phyloP scores from a whole-genome alignment of 768 basidiomycete species.

The Tylopilus sp. region DNA sequence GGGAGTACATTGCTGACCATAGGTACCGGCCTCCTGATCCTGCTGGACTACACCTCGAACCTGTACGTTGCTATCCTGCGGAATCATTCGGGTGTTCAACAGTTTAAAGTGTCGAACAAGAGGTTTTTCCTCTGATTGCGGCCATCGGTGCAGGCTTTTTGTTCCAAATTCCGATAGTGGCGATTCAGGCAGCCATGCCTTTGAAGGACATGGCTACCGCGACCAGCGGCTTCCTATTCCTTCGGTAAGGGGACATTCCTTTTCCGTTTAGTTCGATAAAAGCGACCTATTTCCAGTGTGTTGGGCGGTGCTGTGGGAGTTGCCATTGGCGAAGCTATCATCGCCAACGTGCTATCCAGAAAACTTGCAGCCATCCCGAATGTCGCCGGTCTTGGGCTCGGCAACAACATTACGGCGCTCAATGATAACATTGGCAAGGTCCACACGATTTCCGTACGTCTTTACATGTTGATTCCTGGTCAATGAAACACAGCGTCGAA shows the following conservation, averaged over 20 bases:
- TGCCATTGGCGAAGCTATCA: conserved; percentile 69
- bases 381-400: conserved; percentile 23
- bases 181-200: conserved; percentile 84
- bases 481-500: too few relatives aligned
- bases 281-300: conserved; percentile 38
- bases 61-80: too few relatives aligned
- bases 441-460: conserved; percentile 28
- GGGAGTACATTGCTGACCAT: too few relatives aligned
- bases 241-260: conserved; percentile 49
- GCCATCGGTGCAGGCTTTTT: conserved; percentile 62
- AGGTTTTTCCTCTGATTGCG: conserved; percentile 63
- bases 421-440: conserved; percentile 45
- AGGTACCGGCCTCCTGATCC: conserved; percentile 80
- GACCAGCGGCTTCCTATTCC: conserved; percentile 67
- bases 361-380: conserved; percentile 35
- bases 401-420: conserved; percentile 42
- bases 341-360: conserved; percentile 46
- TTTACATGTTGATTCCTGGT: neutral
- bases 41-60: conserved; percentile 54
- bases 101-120: conserved; percentile 52
- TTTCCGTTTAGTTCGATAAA: neutral
- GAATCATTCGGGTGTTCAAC: neutral
- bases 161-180: conserved; percentile 68
- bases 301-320: conserved; percentile 78
- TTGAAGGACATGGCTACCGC: conserved; percentile 78